Evolutionary conservation across 1,284 basidiomycete species (phyloP).

Genomic region (Trichosporon faecale): DNA sequence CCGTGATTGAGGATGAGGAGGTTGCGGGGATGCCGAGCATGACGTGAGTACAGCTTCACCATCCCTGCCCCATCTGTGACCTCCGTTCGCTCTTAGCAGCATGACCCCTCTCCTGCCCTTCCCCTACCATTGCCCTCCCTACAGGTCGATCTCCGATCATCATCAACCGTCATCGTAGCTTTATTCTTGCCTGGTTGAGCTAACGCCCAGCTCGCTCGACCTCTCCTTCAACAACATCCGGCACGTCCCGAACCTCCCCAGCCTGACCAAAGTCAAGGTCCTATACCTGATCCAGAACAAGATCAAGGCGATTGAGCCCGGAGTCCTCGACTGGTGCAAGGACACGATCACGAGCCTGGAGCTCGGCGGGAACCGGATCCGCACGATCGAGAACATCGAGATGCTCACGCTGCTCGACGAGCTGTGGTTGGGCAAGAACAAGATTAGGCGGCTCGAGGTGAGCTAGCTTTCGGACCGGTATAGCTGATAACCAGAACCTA

Average conservation of each 20-base stretch:
- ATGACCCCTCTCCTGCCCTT: too few relatives aligned
- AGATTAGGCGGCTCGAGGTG: slow-evolving; percentile 74
- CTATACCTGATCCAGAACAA: slow-evolving; percentile 97
- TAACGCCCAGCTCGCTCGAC: slow-evolving; percentile 68
- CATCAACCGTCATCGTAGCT: too few relatives aligned
- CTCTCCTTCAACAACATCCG: slow-evolving; percentile 91
- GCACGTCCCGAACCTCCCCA: slow-evolving; percentile 60
- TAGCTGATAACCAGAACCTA: slow-evolving; percentile 21
- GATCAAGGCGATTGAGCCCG: slow-evolving; percentile 71
- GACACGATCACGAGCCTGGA: slow-evolving; percentile 76
- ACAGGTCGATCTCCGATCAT: too few relatives aligned
- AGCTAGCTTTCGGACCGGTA: too few relatives aligned
- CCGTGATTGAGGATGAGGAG: slow-evolving; percentile 59
- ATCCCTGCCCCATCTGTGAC: too few relatives aligned
- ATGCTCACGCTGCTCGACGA: slow-evolving; percentile 78
- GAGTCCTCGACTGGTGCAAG: slow-evolving; percentile 60
- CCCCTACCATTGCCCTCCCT: too few relatives aligned
- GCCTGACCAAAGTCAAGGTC: slow-evolving; percentile 60
- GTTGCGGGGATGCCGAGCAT: slow-evolving; percentile 64
- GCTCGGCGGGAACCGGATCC: slow-evolving; percentile 85
- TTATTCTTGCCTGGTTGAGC: background rate
- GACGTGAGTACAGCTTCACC: slow-evolving; percentile 58
- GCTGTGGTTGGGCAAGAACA: slow-evolving; percentile 97
- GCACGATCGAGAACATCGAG: slow-evolving; percentile 89
- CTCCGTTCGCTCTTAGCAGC: too few relatives aligned